Evolutionary conservation across 2,329 filamentous ascomycete genomes (phyloP), one percentile per base, ranked within the genome.

Genomic region (Colletotrichum camelliae): DNA sequence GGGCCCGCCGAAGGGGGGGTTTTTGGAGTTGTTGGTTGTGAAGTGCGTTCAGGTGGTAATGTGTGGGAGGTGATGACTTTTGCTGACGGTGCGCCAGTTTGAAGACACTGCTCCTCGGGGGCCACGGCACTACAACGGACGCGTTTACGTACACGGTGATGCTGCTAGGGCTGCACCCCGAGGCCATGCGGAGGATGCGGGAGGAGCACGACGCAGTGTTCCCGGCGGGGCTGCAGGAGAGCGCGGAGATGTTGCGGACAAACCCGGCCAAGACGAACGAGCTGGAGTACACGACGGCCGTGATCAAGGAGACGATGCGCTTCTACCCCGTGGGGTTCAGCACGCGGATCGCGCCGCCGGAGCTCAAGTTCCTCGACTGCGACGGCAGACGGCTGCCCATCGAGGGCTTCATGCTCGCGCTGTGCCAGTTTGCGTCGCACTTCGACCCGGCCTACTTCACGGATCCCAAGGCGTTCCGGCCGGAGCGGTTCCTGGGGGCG

Each of bases 281-380:
- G n/a, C 83, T 92, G 12, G 83, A 84, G 2, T 91, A 90, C 77
- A 90, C 89, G 7, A 83, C 82, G 9, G 89, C 88, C 21, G 85
- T 90, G 18, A 85, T 90, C 75, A 89, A 90, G 73, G 90, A 92
- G 80, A 84, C 86, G 0, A 83, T 92, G 2, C 85, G 89, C 3
- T 77, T 91, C 29, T 90, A 86, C 76, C 89, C 89, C 0, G 85
- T 89, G 1, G 88, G 73, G 82, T 85, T 84, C 52, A 85, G 85
- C 3, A 82, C 86, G 18, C 84, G 88, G 24, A 55, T 67, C 12
- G 83, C 81, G 16, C 66, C 70, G 9, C 52, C 67, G 7, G 81
- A 81, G 18, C 80, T 83, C 75, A 83, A 84, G 29, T 77, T 84
- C 74, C 84, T 82, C 33, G 81, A 88, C 35, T 77, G 75, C 61